These are phyloP conservation scores for Hyaloscypha variabilis DNA, from an alignment of 495 filamentous ascomycete genomes.

Conservation along the genomic window DNA sequence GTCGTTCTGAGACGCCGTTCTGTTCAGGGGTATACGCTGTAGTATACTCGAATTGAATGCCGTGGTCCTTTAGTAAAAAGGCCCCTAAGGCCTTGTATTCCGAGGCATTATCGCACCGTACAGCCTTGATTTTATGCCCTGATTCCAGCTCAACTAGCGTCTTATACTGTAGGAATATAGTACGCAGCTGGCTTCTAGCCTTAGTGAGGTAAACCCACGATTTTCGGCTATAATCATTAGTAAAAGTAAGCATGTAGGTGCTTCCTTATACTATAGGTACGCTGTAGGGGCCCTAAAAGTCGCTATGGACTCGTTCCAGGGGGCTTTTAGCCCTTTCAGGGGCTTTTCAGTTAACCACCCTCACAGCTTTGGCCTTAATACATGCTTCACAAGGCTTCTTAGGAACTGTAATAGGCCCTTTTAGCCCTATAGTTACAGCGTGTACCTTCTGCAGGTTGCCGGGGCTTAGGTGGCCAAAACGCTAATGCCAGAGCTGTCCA, in stretches of 20 bases:
- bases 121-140: constrained; percentile 4
- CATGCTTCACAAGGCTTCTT: too few species aligned
- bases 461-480: too few species aligned
- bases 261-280: background rate
- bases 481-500: too few species aligned
- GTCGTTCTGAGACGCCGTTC: constrained; percentile 8
- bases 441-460: too few species aligned
- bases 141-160: constrained; percentile 6
- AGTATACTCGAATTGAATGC: constrained; percentile 18
- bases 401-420: too few species aligned
- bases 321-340: too few species aligned
- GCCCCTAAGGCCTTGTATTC: constrained; percentile 9
- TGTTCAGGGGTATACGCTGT: constrained; percentile 13
- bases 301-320: background rate
- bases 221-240: constrained; percentile 5
- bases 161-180: background rate
- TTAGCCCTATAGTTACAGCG: too few species aligned
- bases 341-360: too few species aligned
- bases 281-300: constrained; percentile 2
- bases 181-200: background rate
- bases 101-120: constrained; percentile 12
- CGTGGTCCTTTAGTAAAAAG: background rate
- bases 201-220: constrained; percentile 5
- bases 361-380: too few species aligned
- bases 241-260: constrained; percentile 8